Base-by-base conservation (phyloP, 2,329 filamentous ascomycete genomes). In the Fusarium denticulatum region DNA sequence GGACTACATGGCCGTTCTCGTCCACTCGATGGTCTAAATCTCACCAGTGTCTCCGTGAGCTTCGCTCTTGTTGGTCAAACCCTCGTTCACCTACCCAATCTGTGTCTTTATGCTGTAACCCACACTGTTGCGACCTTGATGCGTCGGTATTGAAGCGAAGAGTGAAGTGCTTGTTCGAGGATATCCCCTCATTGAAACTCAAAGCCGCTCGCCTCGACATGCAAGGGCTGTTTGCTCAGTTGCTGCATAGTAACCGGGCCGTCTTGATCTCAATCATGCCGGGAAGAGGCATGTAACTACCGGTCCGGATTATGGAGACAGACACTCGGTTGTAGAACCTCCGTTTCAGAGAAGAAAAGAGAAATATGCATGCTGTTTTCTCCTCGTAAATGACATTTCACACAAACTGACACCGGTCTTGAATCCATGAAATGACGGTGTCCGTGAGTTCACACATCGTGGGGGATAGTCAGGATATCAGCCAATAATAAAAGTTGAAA, bases 271-370 rank as follows among this genome's bases (percentile, higher is more conserved):
- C 47, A 46, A 61, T 46, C 34, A 59, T 55, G 39, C 45, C 45
- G 16, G 63, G 36, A 63, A 63, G 42, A 36, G 42, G 50, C n/a
- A 42, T 32, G 45, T 56, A 62, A 69, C 43, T 60, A 26, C 58
- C 60, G 68, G 60, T 28, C 68, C 68, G 58, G 64, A 37, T 58
- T 52, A 58, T 57, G 64, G 55, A 64, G 55, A 63, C 28, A 61
- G 59, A 58, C n/a, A 42, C 37, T 61, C 58, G 49, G 36, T 34
- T 49, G 56, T 26, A 52, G 40, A 30, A 56, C 5, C 26, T 18
- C 26, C 30, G 37, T 30, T 46, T 47, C 24, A 20, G 52, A 60
- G 26, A n/a, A 16, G 24, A 20, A 36, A 15, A 52, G 16, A 26
- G n/a, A 16, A 16, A 47, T 10, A n/a, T 36, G 20, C 15, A 47